Evolutionary conservation across 768 basidiomycete species (phyloP), one percentile per base, ranked within the genome.

Genomic region (button mushroom (Agaricus bisporus)): DNA sequence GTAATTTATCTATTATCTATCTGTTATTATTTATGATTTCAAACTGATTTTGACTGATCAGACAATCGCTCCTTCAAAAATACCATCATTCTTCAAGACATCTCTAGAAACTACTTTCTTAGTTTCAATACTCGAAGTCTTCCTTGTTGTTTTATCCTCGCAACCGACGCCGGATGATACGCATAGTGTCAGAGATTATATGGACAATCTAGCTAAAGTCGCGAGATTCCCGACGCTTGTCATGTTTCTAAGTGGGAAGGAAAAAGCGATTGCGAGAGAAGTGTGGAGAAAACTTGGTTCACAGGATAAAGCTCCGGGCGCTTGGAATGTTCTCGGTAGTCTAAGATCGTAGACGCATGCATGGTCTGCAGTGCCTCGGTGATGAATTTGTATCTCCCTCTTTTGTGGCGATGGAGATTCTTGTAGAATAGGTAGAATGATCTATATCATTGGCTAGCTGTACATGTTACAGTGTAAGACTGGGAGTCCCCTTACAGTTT

Each of bases 21-120:
- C 15, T 50, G 35, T 26, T 48, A 7, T 48, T 9, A 29, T 37
- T 22, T n/a, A 5, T 32, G 18, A 35, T 17, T 29, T 17, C 8
- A 12, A 15, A 17, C 32, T 7, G 6, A 48, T 36, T 3, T 36
- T 29, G 44, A 12, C 25, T 12, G 20, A 5, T 11, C 59, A 90
- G 85, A 73, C 70, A 32, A 73, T 90, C 41, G 68, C 78, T 0
- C 80, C 88, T 0, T 44, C 70, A 7, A 68, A 70, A 15, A 64
- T 91, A 25, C 86, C 88, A 0, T 59, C 72, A 1, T 66, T 92
- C 37, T 89, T 87, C 68, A 76, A 85, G 60, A 80, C 73, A 0
- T 87, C 87, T 0, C 73, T 92, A 29, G 90, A 91, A 41, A 79
- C 90, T 0, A 60, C 73, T 1, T 60, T 87, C 25, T 75, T 92